phyloP scores from a whole-genome alignment of 108 stramenopile species.

The Epipyxis sp. region DNA sequence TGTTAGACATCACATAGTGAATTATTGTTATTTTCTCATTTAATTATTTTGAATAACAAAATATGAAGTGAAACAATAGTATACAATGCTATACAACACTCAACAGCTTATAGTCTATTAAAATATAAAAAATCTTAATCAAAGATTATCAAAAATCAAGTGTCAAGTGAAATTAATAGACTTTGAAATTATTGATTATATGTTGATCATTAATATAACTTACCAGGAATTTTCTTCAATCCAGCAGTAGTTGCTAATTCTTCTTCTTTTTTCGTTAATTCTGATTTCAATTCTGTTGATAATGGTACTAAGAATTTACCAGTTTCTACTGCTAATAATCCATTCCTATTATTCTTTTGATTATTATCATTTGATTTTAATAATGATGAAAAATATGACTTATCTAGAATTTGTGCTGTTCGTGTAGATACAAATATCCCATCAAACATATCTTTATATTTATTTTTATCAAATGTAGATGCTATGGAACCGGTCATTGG shows the following conservation, averaged over 20 bases:
- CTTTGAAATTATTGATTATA: too few relatives aligned
- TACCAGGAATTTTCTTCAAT: neutral
- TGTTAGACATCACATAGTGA: too few relatives aligned
- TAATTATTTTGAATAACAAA: too few relatives aligned
- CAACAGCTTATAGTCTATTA: too few relatives aligned
- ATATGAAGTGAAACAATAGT: too few relatives aligned
- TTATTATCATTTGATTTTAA: neutral
- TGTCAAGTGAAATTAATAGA: too few relatives aligned
- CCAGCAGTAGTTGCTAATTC: neutral
- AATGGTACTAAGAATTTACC: conserved; percentile 24
- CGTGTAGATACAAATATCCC: conserved; percentile 23
- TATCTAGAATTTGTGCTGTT: neutral
- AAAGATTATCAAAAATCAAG: too few relatives aligned
- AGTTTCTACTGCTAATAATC: conserved; percentile 16
- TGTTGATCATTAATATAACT: too few relatives aligned
- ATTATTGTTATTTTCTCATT: too few relatives aligned
- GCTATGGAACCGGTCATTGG: neutral
- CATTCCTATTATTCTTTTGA: neutral
- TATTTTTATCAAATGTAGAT: neutral
- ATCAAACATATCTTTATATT: neutral
- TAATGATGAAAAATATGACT: neutral
- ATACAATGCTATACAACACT: too few relatives aligned
- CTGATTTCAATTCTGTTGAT: neutral
- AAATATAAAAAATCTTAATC: too few relatives aligned
- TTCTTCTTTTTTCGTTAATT: neutral